Base-by-base conservation (phyloP, 108 stramenopile species). In the Parmales sp. region DNA sequence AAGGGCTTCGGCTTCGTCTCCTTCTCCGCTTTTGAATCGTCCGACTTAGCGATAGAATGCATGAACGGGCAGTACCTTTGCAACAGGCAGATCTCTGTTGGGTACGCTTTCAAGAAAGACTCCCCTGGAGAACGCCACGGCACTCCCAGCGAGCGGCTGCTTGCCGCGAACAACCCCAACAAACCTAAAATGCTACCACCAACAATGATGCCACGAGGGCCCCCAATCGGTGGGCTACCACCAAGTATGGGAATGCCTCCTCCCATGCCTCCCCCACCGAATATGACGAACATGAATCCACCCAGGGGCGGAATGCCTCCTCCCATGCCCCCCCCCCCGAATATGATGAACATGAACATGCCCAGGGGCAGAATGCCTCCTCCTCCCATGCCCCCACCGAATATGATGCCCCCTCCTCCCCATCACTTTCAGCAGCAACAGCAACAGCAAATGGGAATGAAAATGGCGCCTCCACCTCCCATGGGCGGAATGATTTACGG, bases 11-110 rank as follows among this genome's bases (percentile, higher is more conserved):
- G 93, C 6, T 99, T 99, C 76, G 93, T 98, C 0, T 69, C 76
- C 38, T 99, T 80, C 69, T 94, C 97, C 72, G 68, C 75, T 13
- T 98, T 99, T 71, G 95, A 95, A 72, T 86, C 96, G 0, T 77
- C 87, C 63, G 98, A 99, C 77, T 72, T 88, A 37, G 98, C 98
- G 1, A 92, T 99, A 69, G 97, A 98, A 65, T 95, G 91, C 74
- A 99, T 99, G 98, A 89, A 98, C 80, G 84, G 87, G 39, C 96
- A 97, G 69, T 98, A 78, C 77, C 77, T 99, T 67, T 90, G 95
- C 74, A 93, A 94, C 79, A 81, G 96, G 1, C 92, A 90, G 68
- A 96, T 99, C 67, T 68, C 80, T 0, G 95, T 98, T 26, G 90
- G 97, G 77, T 99, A 97, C 72, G 97, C 97, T 31, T 95, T 93